Evolutionary conservation across 1,139 yeast species (phyloP).

Genomic region (Meyerozyma smithsonii): DNA sequence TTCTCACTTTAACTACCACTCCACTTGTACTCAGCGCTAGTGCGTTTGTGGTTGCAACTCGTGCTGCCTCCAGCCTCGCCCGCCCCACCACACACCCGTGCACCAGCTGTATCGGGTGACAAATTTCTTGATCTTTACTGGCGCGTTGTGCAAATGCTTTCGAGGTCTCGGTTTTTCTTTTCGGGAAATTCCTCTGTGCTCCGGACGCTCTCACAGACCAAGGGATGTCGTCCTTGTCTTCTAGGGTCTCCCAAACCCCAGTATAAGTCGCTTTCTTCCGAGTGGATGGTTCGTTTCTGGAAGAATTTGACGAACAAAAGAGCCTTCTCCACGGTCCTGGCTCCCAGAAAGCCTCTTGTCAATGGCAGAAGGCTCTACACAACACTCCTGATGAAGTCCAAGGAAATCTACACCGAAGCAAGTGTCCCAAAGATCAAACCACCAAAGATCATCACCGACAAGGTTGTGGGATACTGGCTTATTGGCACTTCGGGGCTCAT

Average conservation of each 20-base stretch:
- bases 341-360: neutral
- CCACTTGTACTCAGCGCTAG: neutral
- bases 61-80: neutral
- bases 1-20: neutral
- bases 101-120: neutral
- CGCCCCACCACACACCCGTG: neutral
- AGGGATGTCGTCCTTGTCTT: conserved; percentile 15
- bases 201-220: conserved; percentile 23
- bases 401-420: conserved; percentile 2
- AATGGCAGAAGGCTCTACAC: conserved; percentile 1
- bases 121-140: neutral
- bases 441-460: conserved; percentile 30
- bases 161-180: conserved; percentile 41
- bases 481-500: conserved; percentile 87
- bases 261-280: neutral
- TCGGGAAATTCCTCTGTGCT: conserved; percentile 36
- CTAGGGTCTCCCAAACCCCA: neutral
- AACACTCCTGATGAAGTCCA: neutral
- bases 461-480: conserved; percentile 79
- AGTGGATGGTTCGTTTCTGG: conserved; percentile 5
- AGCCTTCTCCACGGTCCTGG: neutral
- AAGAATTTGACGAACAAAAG: neutral
- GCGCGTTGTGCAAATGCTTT: conserved; percentile 19
- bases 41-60: neutral
- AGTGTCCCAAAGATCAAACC: conserved; percentile 5